These are phyloP conservation scores for Polyplosphaeria fusca DNA, from an alignment of 495 filamentous ascomycete genomes.

Conservation along the genomic window DNA sequence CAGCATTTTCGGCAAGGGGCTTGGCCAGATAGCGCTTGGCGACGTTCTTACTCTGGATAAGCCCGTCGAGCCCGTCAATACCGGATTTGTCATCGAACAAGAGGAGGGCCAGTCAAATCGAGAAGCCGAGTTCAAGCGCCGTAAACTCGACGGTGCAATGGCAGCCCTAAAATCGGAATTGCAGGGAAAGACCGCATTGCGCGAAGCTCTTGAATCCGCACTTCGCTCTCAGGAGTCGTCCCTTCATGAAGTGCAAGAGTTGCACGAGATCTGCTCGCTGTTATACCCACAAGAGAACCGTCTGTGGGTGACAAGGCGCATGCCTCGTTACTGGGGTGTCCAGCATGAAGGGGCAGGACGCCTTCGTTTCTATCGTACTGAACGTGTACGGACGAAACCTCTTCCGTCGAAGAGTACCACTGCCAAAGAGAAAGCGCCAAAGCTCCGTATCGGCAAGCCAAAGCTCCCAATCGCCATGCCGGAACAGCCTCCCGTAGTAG, in stretches of 20 bases:
- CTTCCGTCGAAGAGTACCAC: not conserved
- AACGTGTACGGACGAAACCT: constrained; percentile 21
- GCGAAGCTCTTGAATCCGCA: constrained; percentile 73
- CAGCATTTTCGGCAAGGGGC: constrained; percentile 61
- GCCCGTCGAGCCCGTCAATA: constrained; percentile 41
- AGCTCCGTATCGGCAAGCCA: not conserved
- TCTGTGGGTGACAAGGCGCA: constrained; percentile 60
- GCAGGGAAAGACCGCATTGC: constrained; percentile 57
- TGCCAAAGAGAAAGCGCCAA: not conserved
- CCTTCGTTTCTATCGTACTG: constrained; percentile 31
- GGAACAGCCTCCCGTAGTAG: too few relatives aligned
- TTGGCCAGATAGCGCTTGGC: constrained; percentile 80
- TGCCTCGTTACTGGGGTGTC: constrained; percentile 69
- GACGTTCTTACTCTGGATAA: constrained; percentile 44
- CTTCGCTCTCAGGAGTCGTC: constrained; percentile 63
- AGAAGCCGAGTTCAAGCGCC: constrained; percentile 66
- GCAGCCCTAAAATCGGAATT: constrained; percentile 71
- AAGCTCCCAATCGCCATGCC: not conserved
- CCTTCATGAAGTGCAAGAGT: constrained; percentile 67
- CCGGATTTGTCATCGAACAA: constrained; percentile 77
- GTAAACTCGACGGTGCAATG: constrained; percentile 73
- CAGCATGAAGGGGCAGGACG: constrained; percentile 58
- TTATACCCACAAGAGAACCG: constrained; percentile 67
- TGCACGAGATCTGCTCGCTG: constrained; percentile 71
- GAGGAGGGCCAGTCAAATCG: constrained; percentile 62